Conservation (phyloP, 2,329 filamentous ascomycete species). For the Cercospora sp. region DNA sequence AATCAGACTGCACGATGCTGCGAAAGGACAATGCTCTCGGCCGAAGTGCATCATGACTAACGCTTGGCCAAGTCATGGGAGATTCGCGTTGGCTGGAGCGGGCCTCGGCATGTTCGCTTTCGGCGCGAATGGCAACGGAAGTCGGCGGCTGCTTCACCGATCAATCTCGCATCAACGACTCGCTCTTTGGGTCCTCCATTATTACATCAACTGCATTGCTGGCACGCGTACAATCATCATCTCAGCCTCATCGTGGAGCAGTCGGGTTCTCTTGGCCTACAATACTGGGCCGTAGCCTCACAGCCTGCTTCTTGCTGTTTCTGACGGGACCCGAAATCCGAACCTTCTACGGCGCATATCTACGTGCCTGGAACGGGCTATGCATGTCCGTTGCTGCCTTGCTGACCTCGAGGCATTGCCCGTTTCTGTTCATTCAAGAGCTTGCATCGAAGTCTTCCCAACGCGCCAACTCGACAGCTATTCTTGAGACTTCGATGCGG, state of each 20-base stretch:
- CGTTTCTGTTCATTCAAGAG: not conserved
- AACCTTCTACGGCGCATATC: not conserved
- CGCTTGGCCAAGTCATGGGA: not conserved
- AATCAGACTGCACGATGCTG: not conserved
- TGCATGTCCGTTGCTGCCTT: not conserved
- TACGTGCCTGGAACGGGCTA: not conserved
- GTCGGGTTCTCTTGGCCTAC: too few species aligned
- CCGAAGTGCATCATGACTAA: not conserved
- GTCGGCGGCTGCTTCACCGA: not conserved
- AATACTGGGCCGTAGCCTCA: fast-evolving
- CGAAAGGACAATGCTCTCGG: not conserved
- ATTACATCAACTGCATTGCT: not conserved
- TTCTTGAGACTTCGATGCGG: not conserved
- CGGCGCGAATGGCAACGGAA: not conserved
- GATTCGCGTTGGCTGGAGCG: not conserved
- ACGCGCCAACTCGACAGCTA: not conserved
- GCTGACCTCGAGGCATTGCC: not conserved
- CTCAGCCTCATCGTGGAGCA: not conserved
- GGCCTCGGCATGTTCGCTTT: not conserved
- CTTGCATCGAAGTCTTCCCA: not conserved
- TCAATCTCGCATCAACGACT: not conserved
- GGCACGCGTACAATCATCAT: not conserved
- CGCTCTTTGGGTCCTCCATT: not conserved
- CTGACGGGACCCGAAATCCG: not conserved
- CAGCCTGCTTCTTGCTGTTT: not conserved